A percentile compares a stretch with the other conserved stretches of the same genome.
Conservation (phyloP, 176 grass and related monocot species). For the Avena insularis region DNA sequence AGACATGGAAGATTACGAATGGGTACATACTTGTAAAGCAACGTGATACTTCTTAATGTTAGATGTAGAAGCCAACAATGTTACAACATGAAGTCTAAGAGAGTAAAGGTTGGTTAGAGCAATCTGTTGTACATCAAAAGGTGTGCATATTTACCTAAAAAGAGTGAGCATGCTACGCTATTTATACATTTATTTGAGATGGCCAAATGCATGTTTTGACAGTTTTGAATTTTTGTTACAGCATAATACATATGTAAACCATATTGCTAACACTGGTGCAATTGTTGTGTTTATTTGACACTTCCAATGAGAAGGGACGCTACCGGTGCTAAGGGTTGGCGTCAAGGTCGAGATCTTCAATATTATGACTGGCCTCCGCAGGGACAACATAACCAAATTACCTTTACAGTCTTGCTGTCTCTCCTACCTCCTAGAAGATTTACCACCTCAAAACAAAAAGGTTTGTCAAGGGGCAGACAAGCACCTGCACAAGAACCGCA, state of each 20-base stretch:
- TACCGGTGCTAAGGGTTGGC: not conserved
- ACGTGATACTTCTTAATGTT: not conserved
- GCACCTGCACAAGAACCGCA: constrained; percentile 5
- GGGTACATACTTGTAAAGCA: not conserved
- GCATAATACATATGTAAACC: not conserved
- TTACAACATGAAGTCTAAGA: not conserved
- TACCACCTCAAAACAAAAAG: not conserved
- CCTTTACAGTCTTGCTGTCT: not conserved
- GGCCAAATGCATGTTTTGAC: not conserved
- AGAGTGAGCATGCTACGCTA: constrained; percentile 9
- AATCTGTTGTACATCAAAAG: not conserved
- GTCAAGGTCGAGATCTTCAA: not conserved
- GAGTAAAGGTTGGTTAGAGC: not conserved
- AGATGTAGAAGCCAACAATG: not conserved
- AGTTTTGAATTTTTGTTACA: constrained; percentile 13
- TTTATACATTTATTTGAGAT: constrained; percentile 14
- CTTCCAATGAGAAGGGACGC: not conserved
- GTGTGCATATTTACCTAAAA: constrained; percentile 1
- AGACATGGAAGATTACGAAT: not conserved
- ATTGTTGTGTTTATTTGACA: not conserved
- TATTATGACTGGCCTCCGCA: not conserved
- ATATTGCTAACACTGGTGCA: not conserved
- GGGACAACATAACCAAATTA: constrained; percentile 4
- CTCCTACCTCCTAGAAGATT: constrained; percentile 12
- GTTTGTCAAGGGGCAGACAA: constrained; percentile 14